phyloP scores from a whole-genome alignment of 1,284 basidiomycete genomes.

The Irpex rosettiformis region DNA sequence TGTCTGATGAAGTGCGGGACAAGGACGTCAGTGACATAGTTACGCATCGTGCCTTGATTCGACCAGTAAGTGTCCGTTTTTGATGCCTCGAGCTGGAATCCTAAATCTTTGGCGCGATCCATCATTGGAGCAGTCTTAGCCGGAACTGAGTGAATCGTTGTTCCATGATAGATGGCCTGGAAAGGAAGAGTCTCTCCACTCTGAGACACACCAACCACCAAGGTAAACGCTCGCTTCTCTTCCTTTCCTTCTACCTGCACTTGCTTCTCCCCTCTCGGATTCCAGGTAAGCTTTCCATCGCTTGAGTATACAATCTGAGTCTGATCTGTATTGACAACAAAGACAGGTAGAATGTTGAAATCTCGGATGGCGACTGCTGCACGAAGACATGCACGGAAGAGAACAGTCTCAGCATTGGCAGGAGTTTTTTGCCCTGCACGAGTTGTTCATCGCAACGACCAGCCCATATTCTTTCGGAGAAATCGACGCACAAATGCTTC shows the following conservation, averaged over 20 bases:
- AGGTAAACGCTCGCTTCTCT: constrained; percentile 33
- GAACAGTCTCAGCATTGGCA: constrained; percentile 26
- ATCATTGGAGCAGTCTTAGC: constrained; percentile 14
- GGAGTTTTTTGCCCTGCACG: constrained; percentile 34
- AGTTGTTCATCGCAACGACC: constrained; percentile 19
- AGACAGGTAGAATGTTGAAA: constrained; percentile 23
- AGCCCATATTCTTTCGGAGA: constrained; percentile 15
- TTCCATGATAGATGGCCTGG: constrained; percentile 29
- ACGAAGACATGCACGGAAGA: constrained; percentile 21
- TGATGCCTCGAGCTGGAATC: constrained; percentile 25
- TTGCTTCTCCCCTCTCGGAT: constrained; percentile 24
- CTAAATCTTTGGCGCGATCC: constrained; percentile 20
- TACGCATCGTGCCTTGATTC: constrained; percentile 30
- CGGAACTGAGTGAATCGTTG: constrained; percentile 24
- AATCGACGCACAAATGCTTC: constrained; percentile 19
- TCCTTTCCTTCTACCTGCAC: constrained; percentile 27
- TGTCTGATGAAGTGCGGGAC: constrained; percentile 29
- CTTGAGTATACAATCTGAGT: constrained; percentile 27
- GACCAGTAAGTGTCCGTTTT: constrained; percentile 38
- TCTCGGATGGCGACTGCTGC: constrained; percentile 28
- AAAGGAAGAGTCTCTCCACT: constrained; percentile 28
- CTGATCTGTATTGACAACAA: constrained; percentile 37
- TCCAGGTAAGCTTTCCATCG: constrained; percentile 23
- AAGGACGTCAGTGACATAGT: constrained; percentile 32
- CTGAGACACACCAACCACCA: constrained; percentile 26